phyloP scores from a whole-genome alignment of 305 asterid species.

The Fraxinus nigra region DNA sequence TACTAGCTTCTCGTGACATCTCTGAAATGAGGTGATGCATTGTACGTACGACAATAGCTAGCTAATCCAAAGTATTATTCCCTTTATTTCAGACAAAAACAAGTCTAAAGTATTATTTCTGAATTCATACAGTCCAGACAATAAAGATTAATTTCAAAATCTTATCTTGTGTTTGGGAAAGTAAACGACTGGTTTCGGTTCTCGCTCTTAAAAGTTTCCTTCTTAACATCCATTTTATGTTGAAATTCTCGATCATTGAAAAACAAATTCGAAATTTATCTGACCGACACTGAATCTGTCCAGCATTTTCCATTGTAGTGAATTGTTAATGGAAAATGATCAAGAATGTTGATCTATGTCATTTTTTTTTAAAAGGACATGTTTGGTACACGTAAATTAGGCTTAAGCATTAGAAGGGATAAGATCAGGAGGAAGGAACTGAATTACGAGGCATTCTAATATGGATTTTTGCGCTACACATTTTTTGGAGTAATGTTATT shows the following conservation, averaged over 20 bases:
- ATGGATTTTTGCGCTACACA: too few relatives aligned
- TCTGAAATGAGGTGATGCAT: background rate
- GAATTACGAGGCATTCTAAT: too few relatives aligned
- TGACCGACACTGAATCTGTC: background rate
- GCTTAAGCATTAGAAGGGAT: too few relatives aligned
- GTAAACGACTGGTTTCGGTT: background rate
- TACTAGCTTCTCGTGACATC: background rate
- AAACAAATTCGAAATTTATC: too few relatives aligned
- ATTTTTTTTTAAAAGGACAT: too few relatives aligned
- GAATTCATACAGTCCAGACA: background rate
- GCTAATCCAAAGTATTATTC: background rate
- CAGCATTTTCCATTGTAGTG: background rate
- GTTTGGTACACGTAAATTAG: too few relatives aligned
- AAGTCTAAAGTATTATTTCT: background rate
- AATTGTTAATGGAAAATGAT: background rate
- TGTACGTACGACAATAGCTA: background rate
- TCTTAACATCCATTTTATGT: background rate
- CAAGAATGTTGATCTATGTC: background rate
- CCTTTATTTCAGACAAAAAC: background rate
- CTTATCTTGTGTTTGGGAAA: constrained; percentile 7
- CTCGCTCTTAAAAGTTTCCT: background rate
- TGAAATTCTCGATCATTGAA: background rate
- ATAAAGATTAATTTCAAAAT: background rate
- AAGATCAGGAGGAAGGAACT: too few relatives aligned
- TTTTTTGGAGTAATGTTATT: too few relatives aligned